phyloP scores from a whole-genome alignment of 164 flowering plant genomes.

The Sedum album region DNA sequence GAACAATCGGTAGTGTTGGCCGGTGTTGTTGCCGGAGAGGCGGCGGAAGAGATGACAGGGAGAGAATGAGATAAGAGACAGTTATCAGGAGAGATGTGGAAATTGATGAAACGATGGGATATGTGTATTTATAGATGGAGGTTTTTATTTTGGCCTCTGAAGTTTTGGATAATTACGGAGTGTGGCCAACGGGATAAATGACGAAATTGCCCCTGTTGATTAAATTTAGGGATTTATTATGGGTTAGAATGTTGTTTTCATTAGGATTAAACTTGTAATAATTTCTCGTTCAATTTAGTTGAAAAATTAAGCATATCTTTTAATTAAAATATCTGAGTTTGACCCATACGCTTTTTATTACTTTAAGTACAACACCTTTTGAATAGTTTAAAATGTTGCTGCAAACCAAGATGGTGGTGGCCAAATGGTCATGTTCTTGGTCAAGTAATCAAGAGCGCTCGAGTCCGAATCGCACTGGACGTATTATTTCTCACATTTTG shows the following conservation, averaged over 20 bases:
- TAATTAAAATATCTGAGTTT: too few species aligned
- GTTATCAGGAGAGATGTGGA: not conserved
- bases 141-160: not conserved
- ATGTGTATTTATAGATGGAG: not conserved
- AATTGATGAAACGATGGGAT: not conserved
- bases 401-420: too few species aligned
- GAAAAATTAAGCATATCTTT: too few species aligned
- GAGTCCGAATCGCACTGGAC: too few species aligned
- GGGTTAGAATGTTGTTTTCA: not conserved
- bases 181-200: not conserved
- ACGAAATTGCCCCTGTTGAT: not conserved
- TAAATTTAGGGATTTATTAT: not conserved
- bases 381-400: too few species aligned
- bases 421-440: too few species aligned
- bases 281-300: not conserved
- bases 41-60: not conserved
- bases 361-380: too few species aligned
- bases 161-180: not conserved
- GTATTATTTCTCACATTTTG: too few species aligned
- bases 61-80: not conserved
- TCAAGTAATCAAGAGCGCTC: too few species aligned
- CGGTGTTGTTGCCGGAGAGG: not conserved
- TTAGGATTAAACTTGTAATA: not conserved
- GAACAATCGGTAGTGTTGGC: not conserved
- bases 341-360: too few species aligned